These are phyloP conservation scores for Halophytophthora batemanensis DNA, from an alignment of 352 stramenopile species.

Conservation along the genomic window DNA sequence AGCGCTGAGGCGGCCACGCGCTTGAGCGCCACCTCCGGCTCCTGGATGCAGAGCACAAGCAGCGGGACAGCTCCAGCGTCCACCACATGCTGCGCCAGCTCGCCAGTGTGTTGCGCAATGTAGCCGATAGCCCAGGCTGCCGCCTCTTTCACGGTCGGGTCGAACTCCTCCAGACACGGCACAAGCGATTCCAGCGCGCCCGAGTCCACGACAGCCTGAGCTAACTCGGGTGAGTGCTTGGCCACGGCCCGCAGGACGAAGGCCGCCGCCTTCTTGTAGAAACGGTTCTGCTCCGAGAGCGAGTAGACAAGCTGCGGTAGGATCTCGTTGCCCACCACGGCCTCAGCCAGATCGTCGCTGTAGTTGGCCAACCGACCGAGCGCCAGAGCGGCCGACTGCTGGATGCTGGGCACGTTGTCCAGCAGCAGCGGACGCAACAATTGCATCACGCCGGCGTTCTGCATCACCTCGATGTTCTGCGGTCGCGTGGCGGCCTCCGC, in stretches of 20 bases:
- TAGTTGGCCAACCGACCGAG: constrained; percentile 94
- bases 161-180: constrained; percentile 94
- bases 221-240: constrained; percentile 94
- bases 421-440: constrained; percentile 90
- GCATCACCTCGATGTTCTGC: constrained; percentile 96
- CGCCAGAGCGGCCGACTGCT: constrained; percentile 92
- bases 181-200: constrained; percentile 91
- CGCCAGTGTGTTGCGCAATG: constrained; percentile 92
- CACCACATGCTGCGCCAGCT: constrained; percentile 93
- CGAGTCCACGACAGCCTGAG: constrained; percentile 92
- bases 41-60: constrained; percentile 94
- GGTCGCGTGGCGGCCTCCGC: constrained; percentile 92
- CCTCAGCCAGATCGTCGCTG: constrained; percentile 93
- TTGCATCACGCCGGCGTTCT: constrained; percentile 96
- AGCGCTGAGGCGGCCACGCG: constrained; percentile 91
- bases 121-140: constrained; percentile 95
- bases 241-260: constrained; percentile 93
- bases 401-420: constrained; percentile 95
- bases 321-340: constrained; percentile 94
- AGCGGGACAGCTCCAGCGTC: constrained; percentile 91
- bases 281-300: constrained; percentile 93
- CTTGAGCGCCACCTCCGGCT: constrained; percentile 95
- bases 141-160: constrained; percentile 94
- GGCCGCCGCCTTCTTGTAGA: constrained; percentile 95
- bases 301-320: constrained; percentile 96